These are phyloP conservation scores for Triticum urartu DNA, from an alignment of 176 grass and related monocot species.

Conservation along the genomic window DNA sequence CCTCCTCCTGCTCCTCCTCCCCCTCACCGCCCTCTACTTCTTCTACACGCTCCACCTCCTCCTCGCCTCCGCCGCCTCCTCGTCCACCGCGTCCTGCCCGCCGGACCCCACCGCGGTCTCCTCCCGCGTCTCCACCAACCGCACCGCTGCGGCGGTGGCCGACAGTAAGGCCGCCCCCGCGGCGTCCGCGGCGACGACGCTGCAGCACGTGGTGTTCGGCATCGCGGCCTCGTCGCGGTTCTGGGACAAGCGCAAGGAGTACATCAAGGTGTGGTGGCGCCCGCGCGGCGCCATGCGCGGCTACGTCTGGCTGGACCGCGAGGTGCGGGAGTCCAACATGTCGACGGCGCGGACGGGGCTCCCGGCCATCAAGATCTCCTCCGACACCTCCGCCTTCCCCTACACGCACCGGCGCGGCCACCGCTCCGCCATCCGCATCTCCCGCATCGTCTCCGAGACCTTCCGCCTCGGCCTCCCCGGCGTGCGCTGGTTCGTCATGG, in stretches of 20 bases:
- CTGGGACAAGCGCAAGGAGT: slow-evolving; percentile 91
- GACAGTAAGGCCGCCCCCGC: background rate
- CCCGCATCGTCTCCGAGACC: slow-evolving; percentile 95
- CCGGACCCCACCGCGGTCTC: slow-evolving; percentile 12
- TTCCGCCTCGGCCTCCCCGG: slow-evolving; percentile 68
- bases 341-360: slow-evolving; percentile 44
- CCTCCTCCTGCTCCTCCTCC: slow-evolving; percentile 64
- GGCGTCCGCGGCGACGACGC: slow-evolving; percentile 44
- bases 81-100: slow-evolving; percentile 36
- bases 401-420: slow-evolving; percentile 82
- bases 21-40: slow-evolving; percentile 65
- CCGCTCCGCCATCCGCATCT: slow-evolving; percentile 93
- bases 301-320: slow-evolving; percentile 86
- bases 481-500: slow-evolving; percentile 96
- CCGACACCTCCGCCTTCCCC: slow-evolving; percentile 69
- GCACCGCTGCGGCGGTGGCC: background rate
- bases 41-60: slow-evolving; percentile 88
- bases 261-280: slow-evolving; percentile 93
- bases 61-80: slow-evolving; percentile 54
- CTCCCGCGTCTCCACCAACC: slow-evolving; percentile 27
- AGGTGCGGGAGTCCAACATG: slow-evolving; percentile 69
- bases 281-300: slow-evolving; percentile 75
- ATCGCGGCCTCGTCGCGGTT: slow-evolving; percentile 80
- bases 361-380: slow-evolving; percentile 70
- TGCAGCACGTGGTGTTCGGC: slow-evolving; percentile 97